Base-by-base conservation (phyloP, 345 rosid genomes). In the Melastoma malabathricum region DNA sequence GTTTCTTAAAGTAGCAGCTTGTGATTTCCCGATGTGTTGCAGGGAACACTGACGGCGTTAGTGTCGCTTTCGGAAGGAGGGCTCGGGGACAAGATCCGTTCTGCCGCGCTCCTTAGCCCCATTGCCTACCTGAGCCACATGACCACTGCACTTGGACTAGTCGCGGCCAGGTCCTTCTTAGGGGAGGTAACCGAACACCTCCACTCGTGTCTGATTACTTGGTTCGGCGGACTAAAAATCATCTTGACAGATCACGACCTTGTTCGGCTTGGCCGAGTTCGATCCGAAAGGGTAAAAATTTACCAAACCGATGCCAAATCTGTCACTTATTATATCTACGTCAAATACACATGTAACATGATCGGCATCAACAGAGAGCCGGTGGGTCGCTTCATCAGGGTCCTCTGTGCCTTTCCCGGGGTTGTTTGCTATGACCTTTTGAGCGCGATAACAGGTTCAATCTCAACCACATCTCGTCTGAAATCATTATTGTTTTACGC, bases 61-160 rank as follows among this genome's bases (percentile, higher is more conserved):
- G 86, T 86, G 9, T 76, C 97, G 4, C 77, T 92, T 51, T 84
- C 96, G 0, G 89, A 92, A 59, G 81, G 88, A 15, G 64, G 73
- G 17, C 74, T 75, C 19, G 75, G 49, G 50, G 89, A 82, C 62
- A 70, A 64, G 65, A 53, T 87, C 53, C 74, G 54, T 61, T 84
- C 98, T 3, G 84, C 81, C 16, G 96, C 79, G 0, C 70, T 92
- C 55, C 59, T 92, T 34, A 80, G 98, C 66, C 98, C 96, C 10
- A 65, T 92, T 53, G 96, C 97, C 44, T 87, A 82, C 69, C 75
- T 92, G 72, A 84, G 87, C 79, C 75, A 82, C 71, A 87, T 92
- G 93, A 82, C 67, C 62, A 80, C 95, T 16, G 63, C 78, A 34
- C 63, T 92, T 15, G 95, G 79, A 6, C 67, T 64, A 56, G 18